Conservation (phyloP, 129 eudicot species). For the carrot (Daucus carota) region DNA sequence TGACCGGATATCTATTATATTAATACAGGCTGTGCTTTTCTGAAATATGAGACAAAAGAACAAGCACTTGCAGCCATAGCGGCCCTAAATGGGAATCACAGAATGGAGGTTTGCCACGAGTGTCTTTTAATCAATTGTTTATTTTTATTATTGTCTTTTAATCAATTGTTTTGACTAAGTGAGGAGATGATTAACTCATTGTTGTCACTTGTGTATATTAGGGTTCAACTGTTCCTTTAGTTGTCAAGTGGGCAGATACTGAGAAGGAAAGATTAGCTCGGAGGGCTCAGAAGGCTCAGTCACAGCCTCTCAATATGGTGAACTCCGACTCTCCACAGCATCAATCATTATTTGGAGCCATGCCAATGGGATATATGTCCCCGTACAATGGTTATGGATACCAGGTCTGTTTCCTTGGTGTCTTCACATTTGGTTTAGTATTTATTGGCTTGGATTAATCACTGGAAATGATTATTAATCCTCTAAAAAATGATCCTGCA, state of each 20-base stretch:
- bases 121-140: slow-evolving; percentile 20
- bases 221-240: slow-evolving; percentile 95
- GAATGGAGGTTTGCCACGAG: slow-evolving; percentile 79
- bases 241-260: slow-evolving; percentile 99
- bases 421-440: background rate
- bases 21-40: slow-evolving; percentile 81
- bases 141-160: too few relatives aligned
- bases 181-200: slow-evolving; percentile 3
- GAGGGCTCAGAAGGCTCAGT: slow-evolving; percentile 86
- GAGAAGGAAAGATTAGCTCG: slow-evolving; percentile 95
- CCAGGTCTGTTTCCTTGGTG: slow-evolving; percentile 60
- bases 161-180: too few relatives aligned
- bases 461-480: background rate
- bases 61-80: slow-evolving; percentile 95
- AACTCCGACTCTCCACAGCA: slow-evolving; percentile 54
- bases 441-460: background rate
- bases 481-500: background rate
- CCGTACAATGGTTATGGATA: slow-evolving; percentile 90
- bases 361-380: slow-evolving; percentile 83
- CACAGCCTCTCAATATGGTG: slow-evolving; percentile 44
- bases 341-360: slow-evolving; percentile 79
- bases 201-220: slow-evolving; percentile 15
- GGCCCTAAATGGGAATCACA: slow-evolving; percentile 91
- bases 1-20: background rate
- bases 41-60: slow-evolving; percentile 90